Percentiles rank a stretch among this genome's conserved stretches.
These are phyloP conservation scores for Neurospora sp. DNA, from an alignment of 495 filamentous ascomycete species.

Conservation along the genomic window DNA sequence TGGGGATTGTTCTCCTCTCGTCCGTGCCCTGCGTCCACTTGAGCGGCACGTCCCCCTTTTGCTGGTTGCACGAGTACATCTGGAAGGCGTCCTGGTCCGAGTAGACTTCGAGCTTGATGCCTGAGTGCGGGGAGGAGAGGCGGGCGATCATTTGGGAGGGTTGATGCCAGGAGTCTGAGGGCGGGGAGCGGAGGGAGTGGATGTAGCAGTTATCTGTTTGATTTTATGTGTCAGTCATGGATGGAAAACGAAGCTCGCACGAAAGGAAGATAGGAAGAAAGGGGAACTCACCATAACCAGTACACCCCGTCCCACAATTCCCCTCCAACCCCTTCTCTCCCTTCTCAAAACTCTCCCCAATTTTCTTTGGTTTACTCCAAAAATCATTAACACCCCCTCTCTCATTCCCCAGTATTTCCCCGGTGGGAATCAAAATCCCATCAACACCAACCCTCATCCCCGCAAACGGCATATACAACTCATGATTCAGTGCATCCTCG, in stretches of 20 bases:
- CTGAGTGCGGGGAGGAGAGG: conserved; percentile 51
- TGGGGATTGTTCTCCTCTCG: conserved; percentile 40
- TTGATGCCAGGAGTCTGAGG: conserved; percentile 45
- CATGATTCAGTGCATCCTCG: conserved; percentile 57
- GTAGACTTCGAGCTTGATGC: conserved; percentile 62
- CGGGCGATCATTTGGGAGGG: conserved; percentile 47
- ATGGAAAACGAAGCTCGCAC: neutral
- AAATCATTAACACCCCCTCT: conserved; percentile 62
- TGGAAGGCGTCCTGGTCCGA: conserved; percentile 71
- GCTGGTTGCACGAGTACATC: conserved; percentile 65
- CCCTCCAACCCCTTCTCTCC: conserved; percentile 40
- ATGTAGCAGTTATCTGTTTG: conserved; percentile 44
- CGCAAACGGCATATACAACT: conserved; percentile 60
- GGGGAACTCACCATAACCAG: conserved; percentile 62
- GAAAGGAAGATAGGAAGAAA: neutral
- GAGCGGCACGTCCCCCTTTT: conserved; percentile 54
- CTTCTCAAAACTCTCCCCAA: conserved; percentile 51
- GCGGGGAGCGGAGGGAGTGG: conserved; percentile 24
- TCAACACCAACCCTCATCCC: conserved; percentile 63
- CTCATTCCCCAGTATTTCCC: conserved; percentile 56
- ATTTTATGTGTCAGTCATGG: too few relatives aligned
- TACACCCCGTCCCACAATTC: conserved; percentile 64
- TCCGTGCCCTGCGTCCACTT: conserved; percentile 53
- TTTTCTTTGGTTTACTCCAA: conserved; percentile 58
- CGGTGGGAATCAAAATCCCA: conserved; percentile 67